Evolutionary conservation across 2,329 filamentous ascomycete genomes (phyloP), one percentile per base, ranked within the genome.

Genomic region (Hymenoscyphus scutula): DNA sequence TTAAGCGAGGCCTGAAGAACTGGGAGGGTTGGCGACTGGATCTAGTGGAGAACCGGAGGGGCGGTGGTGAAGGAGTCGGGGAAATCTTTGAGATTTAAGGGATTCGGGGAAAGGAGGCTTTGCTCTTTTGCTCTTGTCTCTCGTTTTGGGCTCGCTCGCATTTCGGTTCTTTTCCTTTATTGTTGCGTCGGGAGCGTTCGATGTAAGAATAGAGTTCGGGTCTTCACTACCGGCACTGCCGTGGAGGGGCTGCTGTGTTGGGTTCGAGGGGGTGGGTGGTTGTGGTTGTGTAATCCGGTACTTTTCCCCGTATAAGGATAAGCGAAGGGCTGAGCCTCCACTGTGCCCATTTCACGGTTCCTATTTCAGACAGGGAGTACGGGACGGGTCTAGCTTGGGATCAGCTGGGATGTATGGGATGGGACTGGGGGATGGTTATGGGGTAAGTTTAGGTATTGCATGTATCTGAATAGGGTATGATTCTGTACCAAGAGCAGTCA

Each of bases 21-120:
- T 89, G 86, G 86, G 83, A 88, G 66, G 85, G 86, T 7, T 89
- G 85, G 85, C 80, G 85, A 74, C 75, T 89, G 70, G 86, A 89
- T 71, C 77, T 89, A 69, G 85, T 88, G 5, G 86, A 89, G 72
- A 80, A 78, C 60, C 67, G 73, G 64, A 71, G 65, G 51, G 69
- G 67, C 1, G 83, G 83, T 4, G 82, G 82, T 0, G 83, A 86
- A 67, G 85, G 85, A 0, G 77, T 84, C 23, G 85, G 86, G 1
- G 84, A 87, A 72, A 84, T 89, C 29, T 89, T 89, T 72, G 86
- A 88, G 69, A 77, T 88, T 59, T 89, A 67, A 62, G 38, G 58
- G 27, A 45, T 57, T 51, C n/a, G 30, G 23, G 29, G 53, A n/a
- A 53, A 53, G 19, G 62, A 55, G 62, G 58, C 62, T 60, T 58